Conservation (phyloP, 2,329 filamentous ascomycete genomes). For the Dothidotthia symphoricarpi region DNA sequence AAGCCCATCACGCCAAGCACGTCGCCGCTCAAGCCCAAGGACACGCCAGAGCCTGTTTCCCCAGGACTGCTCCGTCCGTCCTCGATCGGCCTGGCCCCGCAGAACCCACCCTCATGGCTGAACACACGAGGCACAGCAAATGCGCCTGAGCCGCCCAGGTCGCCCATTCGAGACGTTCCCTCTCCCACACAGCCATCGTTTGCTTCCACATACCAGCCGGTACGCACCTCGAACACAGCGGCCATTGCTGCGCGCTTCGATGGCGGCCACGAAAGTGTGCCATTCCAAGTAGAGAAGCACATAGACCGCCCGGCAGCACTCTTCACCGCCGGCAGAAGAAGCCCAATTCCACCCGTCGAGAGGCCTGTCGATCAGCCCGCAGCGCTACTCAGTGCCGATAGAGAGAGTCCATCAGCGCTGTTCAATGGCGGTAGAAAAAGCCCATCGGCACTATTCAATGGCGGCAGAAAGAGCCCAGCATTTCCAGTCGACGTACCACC, state of each 20-base stretch:
- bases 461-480: neutral
- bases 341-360: slow-evolving; percentile 26
- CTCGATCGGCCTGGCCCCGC: slow-evolving; percentile 36
- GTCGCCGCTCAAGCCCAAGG: slow-evolving; percentile 43
- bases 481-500: neutral
- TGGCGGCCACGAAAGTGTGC: slow-evolving; percentile 33
- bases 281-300: slow-evolving; percentile 12
- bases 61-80: slow-evolving; percentile 26
- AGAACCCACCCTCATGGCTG: slow-evolving; percentile 38
- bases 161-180: slow-evolving; percentile 27
- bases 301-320: neutral
- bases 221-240: slow-evolving; percentile 27
- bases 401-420: neutral
- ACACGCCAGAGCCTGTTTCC: slow-evolving; percentile 27
- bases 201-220: slow-evolving; percentile 18
- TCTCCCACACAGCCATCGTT: slow-evolving; percentile 24
- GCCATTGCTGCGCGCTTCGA: slow-evolving; percentile 42
- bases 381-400: neutral
- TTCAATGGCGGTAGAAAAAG: neutral
- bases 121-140: slow-evolving; percentile 32
- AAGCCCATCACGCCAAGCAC: slow-evolving; percentile 42
- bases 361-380: slow-evolving; percentile 20
- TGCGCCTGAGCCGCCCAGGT: slow-evolving; percentile 30
- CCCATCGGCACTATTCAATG: too few species aligned
- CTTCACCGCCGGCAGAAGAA: neutral